These are phyloP conservation scores for Candida easanensis DNA, from an alignment of 805 yeast genomes.

Conservation along the genomic window DNA sequence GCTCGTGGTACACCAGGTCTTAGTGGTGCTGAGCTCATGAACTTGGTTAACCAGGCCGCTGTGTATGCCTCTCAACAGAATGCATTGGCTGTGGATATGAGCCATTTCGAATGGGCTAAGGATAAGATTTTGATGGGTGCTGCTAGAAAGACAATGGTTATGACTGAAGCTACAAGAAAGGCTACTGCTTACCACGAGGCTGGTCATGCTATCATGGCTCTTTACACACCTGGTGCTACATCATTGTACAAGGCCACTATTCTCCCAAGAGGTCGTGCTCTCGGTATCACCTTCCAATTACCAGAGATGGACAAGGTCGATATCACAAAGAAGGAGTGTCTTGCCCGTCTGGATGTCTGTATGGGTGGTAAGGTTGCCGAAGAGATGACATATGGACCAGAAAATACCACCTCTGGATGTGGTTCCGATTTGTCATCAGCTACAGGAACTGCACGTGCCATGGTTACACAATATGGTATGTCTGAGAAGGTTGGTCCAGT, in stretches of 20 bases:
- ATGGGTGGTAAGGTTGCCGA: slow-evolving; percentile 99
- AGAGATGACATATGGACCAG: slow-evolving; percentile 86
- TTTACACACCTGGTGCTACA: slow-evolving; percentile 91
- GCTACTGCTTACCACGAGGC: slow-evolving; percentile 99
- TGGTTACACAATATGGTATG: slow-evolving; percentile 98
- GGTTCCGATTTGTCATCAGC: slow-evolving; percentile 89
- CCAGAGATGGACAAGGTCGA: slow-evolving; percentile 99
- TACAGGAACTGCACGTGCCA: slow-evolving; percentile 89
- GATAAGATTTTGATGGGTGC: slow-evolving; percentile 98
- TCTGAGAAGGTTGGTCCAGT: slow-evolving; percentile 92
- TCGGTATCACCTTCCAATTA: slow-evolving; percentile 94
- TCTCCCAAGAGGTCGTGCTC: slow-evolving; percentile 93
- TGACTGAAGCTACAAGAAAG: slow-evolving; percentile 89
- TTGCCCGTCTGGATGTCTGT: slow-evolving; percentile 91
- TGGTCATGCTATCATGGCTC: slow-evolving; percentile 98
- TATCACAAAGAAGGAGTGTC: slow-evolving; percentile 83
- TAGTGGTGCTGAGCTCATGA: slow-evolving; percentile 97
- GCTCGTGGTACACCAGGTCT: slow-evolving; percentile 98
- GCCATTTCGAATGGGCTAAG: slow-evolving; percentile 97
- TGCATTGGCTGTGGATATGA: slow-evolving; percentile 87
- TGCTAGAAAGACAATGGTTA: slow-evolving; percentile 94
- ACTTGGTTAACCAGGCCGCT: slow-evolving; percentile 97
- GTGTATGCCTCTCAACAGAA: slow-evolving; percentile 91
- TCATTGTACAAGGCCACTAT: slow-evolving; percentile 96
- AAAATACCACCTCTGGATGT: slow-evolving; percentile 93